Evolutionary conservation across 805 yeast genomes (phyloP), one percentile per base, ranked within the genome.

Genomic region (Myxozyma nipponensis): DNA sequence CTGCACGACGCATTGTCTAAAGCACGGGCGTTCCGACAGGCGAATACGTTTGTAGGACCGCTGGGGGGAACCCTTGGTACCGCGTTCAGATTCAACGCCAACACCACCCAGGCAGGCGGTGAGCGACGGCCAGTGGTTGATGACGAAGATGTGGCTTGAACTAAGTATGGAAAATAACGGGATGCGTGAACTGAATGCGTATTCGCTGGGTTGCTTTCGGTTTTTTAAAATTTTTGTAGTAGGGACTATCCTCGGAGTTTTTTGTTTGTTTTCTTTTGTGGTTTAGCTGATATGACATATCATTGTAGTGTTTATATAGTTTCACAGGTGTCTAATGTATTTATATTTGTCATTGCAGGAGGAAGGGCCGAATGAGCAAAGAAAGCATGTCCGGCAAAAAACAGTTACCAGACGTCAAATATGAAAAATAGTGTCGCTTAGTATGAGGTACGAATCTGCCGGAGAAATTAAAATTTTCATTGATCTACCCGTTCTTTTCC

Each of bases 401-500:
- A n/a, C n/a, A 40, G 52, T 49, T 49, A 26, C 52, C 52, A 45
- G 35, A 39, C 45, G 15, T 13, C 39, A 32, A 39, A 32, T 13
- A 34, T 32, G 30, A 26, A 39, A 23, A 30, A 24, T 30, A 9
- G 19, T 39, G n/a, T 39, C 39, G 32, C 48, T 28, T 13, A 46
- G 52, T 36, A 49, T 49, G 52, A 49, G 52, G 52, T 47, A 49
- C 46, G 41, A 35, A n/a, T 44, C 47, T 39, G 39, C 15, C 46
- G 18, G 17, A 34, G 36, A 22, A 36, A 19, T 19, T 23, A 15
- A 15, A n/a, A n/a, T n/a, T n/a, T n/a, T n/a, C n/a, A n/a, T 49
- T 41, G 24, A 22, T 49, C 52, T 49, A 49, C 52, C 52, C 52
- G 45, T 49, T 49, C 52, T 49, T 49, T 49, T 49, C 52, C 52